Conservation (phyloP, 2,329 filamentous ascomycete species). For the Neonectria faginata region DNA sequence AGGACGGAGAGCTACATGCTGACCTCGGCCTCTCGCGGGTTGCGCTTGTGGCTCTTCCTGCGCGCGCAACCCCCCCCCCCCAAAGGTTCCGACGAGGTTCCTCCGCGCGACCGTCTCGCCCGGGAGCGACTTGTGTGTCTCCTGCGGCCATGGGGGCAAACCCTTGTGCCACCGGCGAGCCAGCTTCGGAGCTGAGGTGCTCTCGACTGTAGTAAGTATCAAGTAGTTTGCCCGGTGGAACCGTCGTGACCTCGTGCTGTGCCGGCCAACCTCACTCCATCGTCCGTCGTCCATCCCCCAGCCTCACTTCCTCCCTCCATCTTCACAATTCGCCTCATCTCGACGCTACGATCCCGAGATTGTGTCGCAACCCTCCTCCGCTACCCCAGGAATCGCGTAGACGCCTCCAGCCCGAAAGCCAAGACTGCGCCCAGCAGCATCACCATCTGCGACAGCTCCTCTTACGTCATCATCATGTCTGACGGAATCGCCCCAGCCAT, state of each 20-base stretch:
- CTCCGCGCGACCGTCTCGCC: conserved; percentile 39
- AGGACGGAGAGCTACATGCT: conserved; percentile 31
- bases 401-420: conserved; percentile 17
- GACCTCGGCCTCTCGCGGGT: conserved; percentile 9
- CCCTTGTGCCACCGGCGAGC: conserved; percentile 41
- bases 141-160: conserved; percentile 17
- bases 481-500: conserved; percentile 51
- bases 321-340: conserved; percentile 32
- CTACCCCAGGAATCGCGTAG: conserved; percentile 25
- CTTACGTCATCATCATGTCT: conserved; percentile 53
- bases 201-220: conserved; percentile 21
- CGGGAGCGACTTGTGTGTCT: conserved; percentile 40
- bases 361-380: conserved; percentile 23
- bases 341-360: conserved; percentile 22
- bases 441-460: conserved; percentile 35
- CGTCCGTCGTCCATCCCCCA: conserved; percentile 37
- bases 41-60: conserved; percentile 23
- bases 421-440: conserved; percentile 31
- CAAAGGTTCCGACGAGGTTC: conserved; percentile 35
- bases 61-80: conserved; percentile 20
- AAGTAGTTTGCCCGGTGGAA: conserved; percentile 41
- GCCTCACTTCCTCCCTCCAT: conserved; percentile 35
- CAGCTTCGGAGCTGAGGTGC: conserved; percentile 37
- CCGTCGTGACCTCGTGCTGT: conserved; percentile 48
- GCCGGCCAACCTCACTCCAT: conserved; percentile 42